Evolutionary conservation across 1,284 basidiomycete genomes (phyloP), one percentile per base, ranked within the genome.

Genomic region (Trichosporon sp.): DNA sequence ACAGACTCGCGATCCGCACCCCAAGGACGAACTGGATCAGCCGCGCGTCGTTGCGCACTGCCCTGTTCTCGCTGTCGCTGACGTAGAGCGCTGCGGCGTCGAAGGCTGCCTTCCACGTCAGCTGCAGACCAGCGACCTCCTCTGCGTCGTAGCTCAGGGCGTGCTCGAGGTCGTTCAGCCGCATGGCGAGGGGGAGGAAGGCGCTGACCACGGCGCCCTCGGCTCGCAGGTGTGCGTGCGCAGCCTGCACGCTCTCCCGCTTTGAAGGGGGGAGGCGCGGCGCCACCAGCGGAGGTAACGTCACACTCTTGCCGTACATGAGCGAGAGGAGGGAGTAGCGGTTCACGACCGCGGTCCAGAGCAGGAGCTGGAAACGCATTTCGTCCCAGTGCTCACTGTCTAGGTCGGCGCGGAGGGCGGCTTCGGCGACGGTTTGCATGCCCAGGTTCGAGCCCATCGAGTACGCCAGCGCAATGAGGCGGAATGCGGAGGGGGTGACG

Each of bases 381-480:
- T 74, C 71, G 51, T 38, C 67, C 56, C 67, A 65, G 12, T 19
- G 35, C 66, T 72, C 71, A 26, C 31, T 16, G 69, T 72, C 68
- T 10, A 74, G 69, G n/a, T 68, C 68, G 1, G 26, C 12, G 8
- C 71, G 31, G 3, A 72, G 31, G 14, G 69, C 69, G 1, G 69
- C 67, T 21, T 65, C 65, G 0, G 71, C 73, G 3, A 64, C 38
- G 1, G 26, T 26, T 21, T 74, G 69, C 68, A 77, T 65, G 0
- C 77, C 77, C 26, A 79, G 63, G 54, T 71, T 74, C 46, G 67
- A 51, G 21, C 79, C 77, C 16, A 78, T 71, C 19, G 70, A 65
- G 63, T 77, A 76, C 32, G 79, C 78, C 37, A 78, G 67, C 16
- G 76, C 68, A 35, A 78, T 70, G n/a, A 77, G 67, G n/a, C 77